Conservation (phyloP, 345 rosid genomes). For the Camelina laxa region DNA sequence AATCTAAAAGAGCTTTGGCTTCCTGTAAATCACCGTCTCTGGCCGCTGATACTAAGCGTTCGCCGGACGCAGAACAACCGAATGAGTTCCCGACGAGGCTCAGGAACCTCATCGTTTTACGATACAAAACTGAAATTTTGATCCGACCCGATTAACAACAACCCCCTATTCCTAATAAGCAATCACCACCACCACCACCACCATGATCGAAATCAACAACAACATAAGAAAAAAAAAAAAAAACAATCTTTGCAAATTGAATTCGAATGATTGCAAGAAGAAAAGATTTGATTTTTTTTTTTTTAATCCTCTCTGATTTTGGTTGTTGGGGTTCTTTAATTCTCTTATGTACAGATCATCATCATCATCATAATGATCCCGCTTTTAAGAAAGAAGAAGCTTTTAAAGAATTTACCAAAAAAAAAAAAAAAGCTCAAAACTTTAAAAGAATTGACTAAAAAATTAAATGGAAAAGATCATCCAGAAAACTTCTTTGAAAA, state of each 20-base stretch:
- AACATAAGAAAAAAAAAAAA: too few relatives aligned
- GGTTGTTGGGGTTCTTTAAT: slow-evolving; percentile 17
- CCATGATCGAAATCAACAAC: neutral
- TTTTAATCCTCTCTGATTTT: neutral
- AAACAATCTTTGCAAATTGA: neutral
- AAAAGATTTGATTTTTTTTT: neutral
- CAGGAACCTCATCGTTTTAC: slow-evolving; percentile 65
- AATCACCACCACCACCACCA: slow-evolving; percentile 25
- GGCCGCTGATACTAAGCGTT: slow-evolving; percentile 94
- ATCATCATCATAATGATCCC: slow-evolving; percentile 17
- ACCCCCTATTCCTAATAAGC: slow-evolving; percentile 1
- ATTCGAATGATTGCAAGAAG: slow-evolving; percentile 24
- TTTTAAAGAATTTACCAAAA: neutral
- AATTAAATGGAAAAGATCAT: slow-evolving; percentile 24
- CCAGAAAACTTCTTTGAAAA: neutral
- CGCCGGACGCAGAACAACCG: slow-evolving; percentile 99
- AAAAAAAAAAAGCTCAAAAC: slow-evolving; percentile 3
- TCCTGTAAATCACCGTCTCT: slow-evolving; percentile 98
- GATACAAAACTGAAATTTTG: slow-evolving; percentile 32
- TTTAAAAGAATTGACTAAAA: neutral
- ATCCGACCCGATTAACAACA: neutral
- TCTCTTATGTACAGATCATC: slow-evolving; percentile 25
- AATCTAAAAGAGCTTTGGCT: slow-evolving; percentile 91
- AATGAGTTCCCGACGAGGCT: slow-evolving; percentile 93
- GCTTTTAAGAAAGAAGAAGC: slow-evolving; percentile 26